Base-by-base conservation (phyloP, 495 filamentous ascomycete species). In the Aspergillus asperescens region DNA sequence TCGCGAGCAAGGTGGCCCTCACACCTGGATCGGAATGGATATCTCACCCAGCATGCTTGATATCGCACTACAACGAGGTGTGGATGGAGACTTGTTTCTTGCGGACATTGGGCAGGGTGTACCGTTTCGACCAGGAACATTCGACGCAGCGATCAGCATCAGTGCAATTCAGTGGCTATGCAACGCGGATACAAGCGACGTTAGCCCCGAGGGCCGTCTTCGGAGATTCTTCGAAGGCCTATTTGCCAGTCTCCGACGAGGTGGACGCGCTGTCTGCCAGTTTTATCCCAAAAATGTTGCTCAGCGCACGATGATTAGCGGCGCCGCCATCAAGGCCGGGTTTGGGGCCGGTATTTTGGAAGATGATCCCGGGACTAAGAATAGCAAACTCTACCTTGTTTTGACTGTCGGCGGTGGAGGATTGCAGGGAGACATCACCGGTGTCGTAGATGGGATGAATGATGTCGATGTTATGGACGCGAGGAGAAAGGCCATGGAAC, bases 91-190 rank as follows among this genome's bases (percentile, higher is more conserved):
- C 67, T 69, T 98, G 5, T 73, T 98, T 47, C 82, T 97, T 2
- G 87, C 90, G 5, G 93, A 98, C 63, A 92, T 95, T 41, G 93
- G 93, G 0, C 93, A 98, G 63, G 93, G 94, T 1, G 81, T 98
- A 1, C 93, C 94, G 6, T 97, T 98, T 68, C 86, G 93, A 7
- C 79, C 93, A 0, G 93, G 93, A 7, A 81, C 86, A 1, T 97
- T 98, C 66, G 93, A 98, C 69, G 93, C 91, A 5, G 93, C 93
- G 12, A 88, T 98, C 56, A 89, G 83, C 61, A 96, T 98, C 61
- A 87, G 81, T 67, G 93, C 93, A 2, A 87, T 98, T 24, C 93
- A 98, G 66, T 98, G 93, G 93, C 77, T 98, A 5, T 98, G 93
- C 68, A 96, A 96, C 71, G 93, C 90, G 15, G 94, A 96, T 63